phyloP scores from a whole-genome alignment of 1,284 basidiomycete species.

The Takashimella tepidaria region DNA sequence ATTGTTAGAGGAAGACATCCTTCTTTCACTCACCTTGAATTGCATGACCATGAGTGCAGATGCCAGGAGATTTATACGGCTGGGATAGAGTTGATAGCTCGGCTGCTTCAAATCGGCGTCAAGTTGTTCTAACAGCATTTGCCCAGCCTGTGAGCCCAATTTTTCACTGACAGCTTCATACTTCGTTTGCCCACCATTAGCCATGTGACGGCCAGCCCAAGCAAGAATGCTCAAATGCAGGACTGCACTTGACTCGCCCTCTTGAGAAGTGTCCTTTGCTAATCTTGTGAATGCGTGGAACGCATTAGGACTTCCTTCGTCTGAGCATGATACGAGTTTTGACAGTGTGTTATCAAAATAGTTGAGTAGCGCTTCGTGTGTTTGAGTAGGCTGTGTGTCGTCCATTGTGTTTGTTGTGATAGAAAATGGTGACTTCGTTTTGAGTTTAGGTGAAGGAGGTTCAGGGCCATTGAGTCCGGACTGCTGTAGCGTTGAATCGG shows the following conservation, averaged over 20 bases:
- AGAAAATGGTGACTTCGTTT: no score
- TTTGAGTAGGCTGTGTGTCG: no score
- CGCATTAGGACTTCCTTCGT: constrained; percentile 14
- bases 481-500: no score
- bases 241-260: constrained; percentile 17
- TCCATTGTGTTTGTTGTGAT: no score
- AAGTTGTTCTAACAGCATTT: constrained; percentile 9
- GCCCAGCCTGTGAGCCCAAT: constrained; percentile 23
- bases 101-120: neutral
- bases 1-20: neutral
- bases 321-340: constrained; percentile 23
- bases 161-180: constrained; percentile 34
- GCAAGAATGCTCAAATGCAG: constrained; percentile 33
- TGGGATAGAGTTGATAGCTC: no score
- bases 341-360: constrained; percentile 26
- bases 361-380: constrained; percentile 15
- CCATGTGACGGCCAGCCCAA: constrained; percentile 35
- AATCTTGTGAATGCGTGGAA: constrained; percentile 27
- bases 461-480: no score
- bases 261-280: constrained; percentile 11
- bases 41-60: constrained; percentile 34
- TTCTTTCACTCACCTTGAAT: constrained; percentile 32
- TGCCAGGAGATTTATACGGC: constrained; percentile 30
- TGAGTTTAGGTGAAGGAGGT: no score
- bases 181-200: constrained; percentile 28